Evolutionary conservation across 2,329 filamentous ascomycete species (phyloP).

Genomic region (Colletotrichum destructivum): DNA sequence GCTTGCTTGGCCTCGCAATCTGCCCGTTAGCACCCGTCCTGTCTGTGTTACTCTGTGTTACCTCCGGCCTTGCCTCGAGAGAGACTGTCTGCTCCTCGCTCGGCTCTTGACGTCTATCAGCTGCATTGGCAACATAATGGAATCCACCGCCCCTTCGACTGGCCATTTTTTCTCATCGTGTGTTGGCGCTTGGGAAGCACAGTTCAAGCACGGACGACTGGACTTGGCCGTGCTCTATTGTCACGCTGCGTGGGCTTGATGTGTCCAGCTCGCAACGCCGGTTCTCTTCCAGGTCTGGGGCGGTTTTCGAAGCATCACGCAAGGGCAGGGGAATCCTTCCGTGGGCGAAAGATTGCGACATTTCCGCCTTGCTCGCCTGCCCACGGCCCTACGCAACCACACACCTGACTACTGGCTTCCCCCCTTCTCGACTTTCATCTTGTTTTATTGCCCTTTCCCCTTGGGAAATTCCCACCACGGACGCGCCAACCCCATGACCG

Average conservation of each 20-base stretch:
- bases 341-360: conserved; percentile 31
- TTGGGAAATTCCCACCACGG: conserved; percentile 1
- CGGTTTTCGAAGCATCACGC: conserved; percentile 34
- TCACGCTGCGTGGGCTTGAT: conserved; percentile 8
- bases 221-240: conserved; percentile 7
- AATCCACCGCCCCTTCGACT: background rate
- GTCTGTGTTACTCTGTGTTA: conserved; percentile 1
- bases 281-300: conserved; percentile 1
- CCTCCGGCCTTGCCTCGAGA: conserved; percentile 8
- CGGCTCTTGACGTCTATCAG: conserved; percentile 21
- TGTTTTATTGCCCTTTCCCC: background rate
- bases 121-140: conserved; percentile 9
- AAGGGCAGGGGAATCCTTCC: conserved; percentile 32
- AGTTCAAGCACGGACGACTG: background rate
- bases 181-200: background rate
- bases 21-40: conserved; percentile 9
- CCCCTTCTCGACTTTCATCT: conserved; percentile 26
- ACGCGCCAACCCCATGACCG: conserved; percentile 7
- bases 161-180: background rate
- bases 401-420: conserved; percentile 1
- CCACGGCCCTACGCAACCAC: background rate
- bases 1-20: conserved; percentile 22
- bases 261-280: background rate
- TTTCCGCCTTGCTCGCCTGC: conserved; percentile 23
- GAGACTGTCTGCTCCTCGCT: conserved; percentile 23